Conservation (phyloP, 2,329 filamentous ascomycete species). For the Dactylella cylindrospora region DNA sequence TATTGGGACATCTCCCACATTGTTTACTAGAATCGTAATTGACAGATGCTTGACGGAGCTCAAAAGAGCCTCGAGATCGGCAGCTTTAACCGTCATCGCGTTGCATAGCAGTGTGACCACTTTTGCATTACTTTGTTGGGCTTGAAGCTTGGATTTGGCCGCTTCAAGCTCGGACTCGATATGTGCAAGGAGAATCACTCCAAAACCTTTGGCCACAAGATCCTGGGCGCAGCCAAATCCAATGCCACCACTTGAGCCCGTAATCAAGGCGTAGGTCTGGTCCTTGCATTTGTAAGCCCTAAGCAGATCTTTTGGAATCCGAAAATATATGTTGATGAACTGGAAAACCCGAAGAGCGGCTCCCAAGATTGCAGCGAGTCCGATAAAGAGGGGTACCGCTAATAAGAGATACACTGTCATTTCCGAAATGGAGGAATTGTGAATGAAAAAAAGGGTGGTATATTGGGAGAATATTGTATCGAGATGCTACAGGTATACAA, state of each 20-base stretch:
- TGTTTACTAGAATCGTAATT: slow-evolving; percentile 2
- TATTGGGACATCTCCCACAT: not conserved
- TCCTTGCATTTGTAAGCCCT: too few relatives aligned
- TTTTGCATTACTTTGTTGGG: not conserved
- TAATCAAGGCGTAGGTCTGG: not conserved
- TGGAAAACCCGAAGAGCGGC: too few relatives aligned
- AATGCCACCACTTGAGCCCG: not conserved
- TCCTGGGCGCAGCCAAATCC: not conserved
- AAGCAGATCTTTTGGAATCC: too few relatives aligned
- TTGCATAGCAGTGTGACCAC: not conserved
- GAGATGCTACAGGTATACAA: too few relatives aligned
- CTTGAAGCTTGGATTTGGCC: not conserved
- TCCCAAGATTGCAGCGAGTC: too few relatives aligned
- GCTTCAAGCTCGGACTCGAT: not conserved
- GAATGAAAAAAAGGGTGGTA: too few relatives aligned
- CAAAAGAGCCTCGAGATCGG: not conserved
- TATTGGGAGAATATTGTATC: too few relatives aligned
- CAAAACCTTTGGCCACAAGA: not conserved
- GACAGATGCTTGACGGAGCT: not conserved
- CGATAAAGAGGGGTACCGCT: too few relatives aligned
- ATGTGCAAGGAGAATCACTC: not conserved
- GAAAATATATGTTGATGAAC: too few relatives aligned
- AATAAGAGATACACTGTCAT: too few relatives aligned
- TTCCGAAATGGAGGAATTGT: too few relatives aligned
- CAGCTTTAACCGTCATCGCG: not conserved